Evolutionary conservation across 768 basidiomycete species (phyloP), one percentile per base, ranked within the genome.

Genomic region (Sarcodon sp.): DNA sequence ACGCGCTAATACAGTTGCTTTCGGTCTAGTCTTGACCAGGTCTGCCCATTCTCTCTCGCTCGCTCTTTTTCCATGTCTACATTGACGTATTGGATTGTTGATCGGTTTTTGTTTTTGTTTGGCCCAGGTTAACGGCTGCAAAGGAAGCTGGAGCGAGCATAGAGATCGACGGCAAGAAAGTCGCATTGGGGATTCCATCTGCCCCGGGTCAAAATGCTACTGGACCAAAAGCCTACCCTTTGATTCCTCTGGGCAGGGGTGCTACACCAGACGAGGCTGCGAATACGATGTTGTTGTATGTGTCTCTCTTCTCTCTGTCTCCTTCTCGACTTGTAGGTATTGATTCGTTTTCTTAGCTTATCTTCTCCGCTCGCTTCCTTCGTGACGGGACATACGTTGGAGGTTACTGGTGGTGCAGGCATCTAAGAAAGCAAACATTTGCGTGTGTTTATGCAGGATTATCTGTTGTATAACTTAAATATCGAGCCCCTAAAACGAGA

Each of bases 141-240:
- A 91, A 91, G 64, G 88, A 89, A 56, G 72, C 69, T 1, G 88
- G 88, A 38, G 80, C 61, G 46, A 70, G 71, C 43, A 87, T 91
- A 59, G 79, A 83, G 59, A 81, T 90, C 44, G 78, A 79, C 52
- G 89, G 88, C 4, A 84, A 89, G 73, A 81, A 83, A 59, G 83
- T 91, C 51, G 77, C 83, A 7, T 70, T 91, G 7, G 89, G 88
- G 50, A 78, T 91, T 49, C 88, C 88, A 3, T 43, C 43, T 18
- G 31, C 32, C 12, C 44, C 41, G 8, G 70, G 70, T 12, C 75
- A 70, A 3, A 68, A 63, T 47, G 61, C 66, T 39, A 64, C 70
- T 0, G 63, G 69, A 1, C 61, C 64, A 6, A 72, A 70, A 52
- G 67, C 64, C 10, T 76, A 72, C 59, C 59, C 61, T 43, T 61